Evolutionary conservation across 1,284 basidiomycete species (phyloP).

Genomic region (Apiotrichum veenhuisii): DNA sequence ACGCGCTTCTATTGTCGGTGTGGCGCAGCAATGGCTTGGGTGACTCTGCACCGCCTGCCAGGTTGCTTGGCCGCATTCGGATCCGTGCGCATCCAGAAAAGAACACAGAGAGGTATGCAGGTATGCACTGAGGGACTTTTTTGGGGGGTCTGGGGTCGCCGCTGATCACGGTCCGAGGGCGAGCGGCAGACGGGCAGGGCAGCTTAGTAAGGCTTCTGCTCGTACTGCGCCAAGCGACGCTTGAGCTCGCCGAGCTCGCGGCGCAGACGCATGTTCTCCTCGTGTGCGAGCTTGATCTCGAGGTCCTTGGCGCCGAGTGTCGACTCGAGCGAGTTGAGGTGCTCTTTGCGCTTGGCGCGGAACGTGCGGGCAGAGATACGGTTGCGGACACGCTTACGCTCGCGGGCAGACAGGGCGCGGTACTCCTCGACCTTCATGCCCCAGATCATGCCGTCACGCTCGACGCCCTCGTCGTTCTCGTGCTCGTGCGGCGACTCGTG

Average conservation of each 20-base stretch:
- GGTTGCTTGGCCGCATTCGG: neutral
- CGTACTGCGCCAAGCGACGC: constrained; percentile 35
- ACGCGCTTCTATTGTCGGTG: neutral
- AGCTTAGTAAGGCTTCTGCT: constrained; percentile 18
- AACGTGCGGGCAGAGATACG: constrained; percentile 49
- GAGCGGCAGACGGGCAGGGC: neutral
- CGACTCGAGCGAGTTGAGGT: constrained; percentile 40
- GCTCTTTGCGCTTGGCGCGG: constrained; percentile 49
- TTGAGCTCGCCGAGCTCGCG: constrained; percentile 39
- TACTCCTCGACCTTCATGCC: constrained; percentile 50
- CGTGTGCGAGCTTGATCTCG: constrained; percentile 40
- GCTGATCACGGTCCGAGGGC: neutral
- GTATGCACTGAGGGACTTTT: too few relatives aligned
- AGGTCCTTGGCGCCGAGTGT: constrained; percentile 41
- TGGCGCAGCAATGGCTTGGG: neutral
- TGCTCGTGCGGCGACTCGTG: constrained; percentile 22
- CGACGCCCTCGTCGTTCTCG: constrained; percentile 47
- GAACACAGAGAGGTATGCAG: too few relatives aligned
- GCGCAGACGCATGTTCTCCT: constrained; percentile 39
- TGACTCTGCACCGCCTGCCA: neutral
- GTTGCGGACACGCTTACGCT: constrained; percentile 49
- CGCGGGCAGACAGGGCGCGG: constrained; percentile 42
- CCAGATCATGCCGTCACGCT: constrained; percentile 51
- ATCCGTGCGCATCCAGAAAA: neutral
- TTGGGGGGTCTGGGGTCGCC: neutral